These are phyloP conservation scores for Chaetomiaceae sp. DNA, from an alignment of 2,329 filamentous ascomycete genomes.

Conservation along the genomic window DNA sequence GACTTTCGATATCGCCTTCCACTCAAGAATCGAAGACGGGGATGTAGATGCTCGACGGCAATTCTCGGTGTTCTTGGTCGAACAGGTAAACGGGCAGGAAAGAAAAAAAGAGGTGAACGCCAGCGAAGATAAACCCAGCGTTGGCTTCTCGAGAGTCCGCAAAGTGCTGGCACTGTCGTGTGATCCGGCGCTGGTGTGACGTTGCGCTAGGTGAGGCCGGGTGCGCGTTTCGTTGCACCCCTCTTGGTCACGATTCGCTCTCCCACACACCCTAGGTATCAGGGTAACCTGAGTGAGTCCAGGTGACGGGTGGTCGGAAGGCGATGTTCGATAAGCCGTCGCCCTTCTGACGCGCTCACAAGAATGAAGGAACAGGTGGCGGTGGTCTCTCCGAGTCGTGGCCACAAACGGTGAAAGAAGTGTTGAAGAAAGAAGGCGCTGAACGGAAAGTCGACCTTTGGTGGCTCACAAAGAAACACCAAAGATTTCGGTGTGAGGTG, in stretches of 20 bases:
- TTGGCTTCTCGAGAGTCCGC: neutral
- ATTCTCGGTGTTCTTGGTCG: neutral
- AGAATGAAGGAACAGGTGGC: neutral
- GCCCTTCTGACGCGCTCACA: neutral
- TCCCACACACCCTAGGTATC: constrained; percentile 10
- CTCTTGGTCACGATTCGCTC: constrained; percentile 8
- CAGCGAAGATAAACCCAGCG: neutral
- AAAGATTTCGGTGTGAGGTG: neutral
- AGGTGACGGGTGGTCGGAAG: constrained; percentile 1
- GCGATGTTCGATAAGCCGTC: neutral
- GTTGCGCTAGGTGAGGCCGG: constrained; percentile 14
- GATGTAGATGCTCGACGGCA: neutral
- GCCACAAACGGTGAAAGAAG: no score
- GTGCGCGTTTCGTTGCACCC: constrained; percentile 8
- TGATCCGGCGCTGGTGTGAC: constrained; percentile 17
- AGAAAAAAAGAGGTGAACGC: neutral
- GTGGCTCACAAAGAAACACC: constrained; percentile 6
- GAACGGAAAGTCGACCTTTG: constrained; percentile 4
- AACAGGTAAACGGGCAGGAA: neutral
- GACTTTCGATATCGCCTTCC: neutral
- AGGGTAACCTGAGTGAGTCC: constrained; percentile 4
- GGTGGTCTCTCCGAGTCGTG: neutral
- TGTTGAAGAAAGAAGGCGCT: constrained; percentile 4
- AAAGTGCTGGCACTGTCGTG: constrained; percentile 7
- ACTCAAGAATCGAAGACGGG: neutral